These are phyloP conservation scores for Sphaerulina musiva DNA, from an alignment of 2,329 filamentous ascomycete genomes.

Conservation along the genomic window DNA sequence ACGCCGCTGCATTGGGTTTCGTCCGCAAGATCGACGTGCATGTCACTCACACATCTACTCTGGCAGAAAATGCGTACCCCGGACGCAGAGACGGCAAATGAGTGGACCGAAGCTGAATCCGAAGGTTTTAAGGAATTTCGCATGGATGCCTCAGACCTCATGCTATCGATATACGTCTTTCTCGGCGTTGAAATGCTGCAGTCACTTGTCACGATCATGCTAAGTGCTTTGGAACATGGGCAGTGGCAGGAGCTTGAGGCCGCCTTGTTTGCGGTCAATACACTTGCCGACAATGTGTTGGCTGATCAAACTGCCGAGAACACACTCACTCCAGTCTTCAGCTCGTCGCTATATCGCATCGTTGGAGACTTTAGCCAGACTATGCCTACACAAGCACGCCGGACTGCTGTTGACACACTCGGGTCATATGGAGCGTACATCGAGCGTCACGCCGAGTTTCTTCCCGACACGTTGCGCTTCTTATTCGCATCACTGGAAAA, in stretches of 20 bases:
- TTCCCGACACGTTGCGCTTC: constrained; percentile 66
- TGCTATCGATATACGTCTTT: constrained; percentile 63
- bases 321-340: constrained; percentile 57
- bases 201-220: constrained; percentile 42
- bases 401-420: constrained; percentile 63
- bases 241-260: constrained; percentile 49
- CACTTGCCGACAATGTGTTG: constrained; percentile 59
- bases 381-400: constrained; percentile 57
- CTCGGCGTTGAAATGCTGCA: constrained; percentile 42
- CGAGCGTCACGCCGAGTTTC: constrained; percentile 57
- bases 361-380: constrained; percentile 41
- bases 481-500: constrained; percentile 65
- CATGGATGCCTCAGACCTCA: constrained; percentile 70
- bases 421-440: constrained; percentile 73
- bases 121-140: constrained; percentile 53
- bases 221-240: constrained; percentile 36
- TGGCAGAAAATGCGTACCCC: constrained; percentile 48
- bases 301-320: constrained; percentile 55
- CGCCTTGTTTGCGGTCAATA: constrained; percentile 56
- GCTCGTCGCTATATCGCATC: constrained; percentile 51
- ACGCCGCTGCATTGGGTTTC: constrained; percentile 50
- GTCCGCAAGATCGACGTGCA: constrained; percentile 53
- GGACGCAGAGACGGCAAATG: constrained; percentile 47
- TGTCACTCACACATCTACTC: constrained; percentile 42
- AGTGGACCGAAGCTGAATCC: constrained; percentile 61